Percentiles rank a stretch among this genome's conserved stretches.
Conservation (phyloP, 768 basidiomycete species). For the Porphyrellus cyaneotinctus region DNA sequence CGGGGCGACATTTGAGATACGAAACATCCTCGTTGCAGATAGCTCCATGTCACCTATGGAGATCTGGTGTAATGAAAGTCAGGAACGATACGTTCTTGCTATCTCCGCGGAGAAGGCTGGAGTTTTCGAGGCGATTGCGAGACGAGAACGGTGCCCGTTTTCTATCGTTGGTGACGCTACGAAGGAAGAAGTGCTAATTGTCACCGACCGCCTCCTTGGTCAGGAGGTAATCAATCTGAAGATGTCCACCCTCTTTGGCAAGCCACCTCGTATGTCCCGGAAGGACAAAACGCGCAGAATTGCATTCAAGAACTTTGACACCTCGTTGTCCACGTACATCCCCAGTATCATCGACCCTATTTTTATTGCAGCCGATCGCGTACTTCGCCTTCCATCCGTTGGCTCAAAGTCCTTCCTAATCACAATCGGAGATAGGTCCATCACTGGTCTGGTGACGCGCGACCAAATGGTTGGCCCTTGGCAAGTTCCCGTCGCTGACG, state of each 20-base stretch:
- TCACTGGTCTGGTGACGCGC: constrained; percentile 90
- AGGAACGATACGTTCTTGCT: constrained; percentile 96
- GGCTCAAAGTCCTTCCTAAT: constrained; percentile 97
- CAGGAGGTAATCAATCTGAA: constrained; percentile 80
- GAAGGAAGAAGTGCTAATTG: constrained; percentile 72
- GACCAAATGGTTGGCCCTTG: constrained; percentile 99
- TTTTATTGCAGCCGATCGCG: constrained; percentile 64
- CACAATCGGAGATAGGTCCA: constrained; percentile 93
- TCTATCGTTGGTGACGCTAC: constrained; percentile 89
- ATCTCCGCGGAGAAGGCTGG: constrained; percentile 60
- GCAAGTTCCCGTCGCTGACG: constrained; percentile 97
- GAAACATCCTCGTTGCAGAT: constrained; percentile 90
- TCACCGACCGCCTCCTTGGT: constrained; percentile 80
- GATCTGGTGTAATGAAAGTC: constrained; percentile 99
- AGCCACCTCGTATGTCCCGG: constrained; percentile 88
- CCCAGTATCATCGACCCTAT: constrained; percentile 50
- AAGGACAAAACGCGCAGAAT: constrained; percentile 49
- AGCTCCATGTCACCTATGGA: constrained; percentile 97
- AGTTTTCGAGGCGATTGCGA: constrained; percentile 71
- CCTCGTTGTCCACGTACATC: constrained; percentile 62
- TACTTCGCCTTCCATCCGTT: constrained; percentile 88
- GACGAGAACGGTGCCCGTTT: constrained; percentile 90
- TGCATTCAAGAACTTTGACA: constrained; percentile 59
- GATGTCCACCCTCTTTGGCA: constrained; percentile 96
- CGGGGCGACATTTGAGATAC: constrained; percentile 89